These are phyloP conservation scores for Arthrobotrys iridis DNA, from an alignment of 2,329 filamentous ascomycete genomes.

Conservation along the genomic window DNA sequence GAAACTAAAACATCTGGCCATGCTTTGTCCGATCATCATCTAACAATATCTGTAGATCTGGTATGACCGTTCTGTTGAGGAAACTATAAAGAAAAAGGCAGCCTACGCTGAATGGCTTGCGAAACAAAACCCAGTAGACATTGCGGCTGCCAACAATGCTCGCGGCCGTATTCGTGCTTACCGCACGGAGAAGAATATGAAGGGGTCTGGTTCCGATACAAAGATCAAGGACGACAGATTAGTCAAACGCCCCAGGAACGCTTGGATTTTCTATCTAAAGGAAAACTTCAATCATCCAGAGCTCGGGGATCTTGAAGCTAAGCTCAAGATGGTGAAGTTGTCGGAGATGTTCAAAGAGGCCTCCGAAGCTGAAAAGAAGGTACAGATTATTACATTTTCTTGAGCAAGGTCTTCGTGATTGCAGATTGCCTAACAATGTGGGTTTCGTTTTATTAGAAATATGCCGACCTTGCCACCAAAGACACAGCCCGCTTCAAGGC, in stretches of 20 bases:
- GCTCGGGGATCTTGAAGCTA: not conserved
- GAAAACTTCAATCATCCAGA: conserved; percentile 4
- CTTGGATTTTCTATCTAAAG: conserved; percentile 29
- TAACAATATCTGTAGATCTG: conserved; percentile 1
- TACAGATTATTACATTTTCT: not conserved
- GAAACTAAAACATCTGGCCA: not conserved
- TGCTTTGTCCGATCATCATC: not conserved
- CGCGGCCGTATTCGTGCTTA: not conserved
- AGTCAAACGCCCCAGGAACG: not conserved
- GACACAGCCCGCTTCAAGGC: conserved; percentile 20
- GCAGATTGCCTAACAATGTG: not conserved
- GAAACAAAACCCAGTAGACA: conserved; percentile 32
- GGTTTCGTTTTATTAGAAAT: conserved; percentile 31
- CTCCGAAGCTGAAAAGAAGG: conserved; percentile 32
- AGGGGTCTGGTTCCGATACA: not conserved
- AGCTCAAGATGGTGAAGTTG: not conserved
- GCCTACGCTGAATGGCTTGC: conserved; percentile 32
- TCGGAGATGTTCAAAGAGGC: conserved; percentile 1
- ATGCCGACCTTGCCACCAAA: conserved; percentile 15
- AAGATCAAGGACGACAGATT: conserved; percentile 27
- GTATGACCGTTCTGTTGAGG: conserved; percentile 12
- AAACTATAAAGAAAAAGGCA: conserved; percentile 26
- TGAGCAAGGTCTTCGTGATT: not conserved
- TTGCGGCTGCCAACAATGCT: conserved; percentile 35
- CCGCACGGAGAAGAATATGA: not conserved